phyloP scores from a whole-genome alignment of 2,329 filamentous ascomycete species.

The Ophiostoma novo-ulmi region DNA sequence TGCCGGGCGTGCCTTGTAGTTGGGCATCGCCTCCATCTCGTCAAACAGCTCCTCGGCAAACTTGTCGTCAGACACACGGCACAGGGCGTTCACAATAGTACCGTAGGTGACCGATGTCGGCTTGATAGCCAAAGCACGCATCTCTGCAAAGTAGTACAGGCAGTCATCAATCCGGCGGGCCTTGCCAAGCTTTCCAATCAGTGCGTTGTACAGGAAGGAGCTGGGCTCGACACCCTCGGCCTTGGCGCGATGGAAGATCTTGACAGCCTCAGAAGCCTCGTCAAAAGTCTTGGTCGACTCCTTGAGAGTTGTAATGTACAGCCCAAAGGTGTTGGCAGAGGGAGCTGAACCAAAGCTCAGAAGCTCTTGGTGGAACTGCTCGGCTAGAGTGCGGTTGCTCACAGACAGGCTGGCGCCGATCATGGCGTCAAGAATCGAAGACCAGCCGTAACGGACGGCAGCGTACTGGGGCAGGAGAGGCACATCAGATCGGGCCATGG shows the following conservation, averaged over 20 bases:
- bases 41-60: slow-evolving; percentile 97
- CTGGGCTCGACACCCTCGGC: slow-evolving; percentile 91
- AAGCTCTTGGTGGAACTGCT: slow-evolving; percentile 86
- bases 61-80: slow-evolving; percentile 94
- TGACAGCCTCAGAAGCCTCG: slow-evolving; percentile 91
- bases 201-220: slow-evolving; percentile 94
- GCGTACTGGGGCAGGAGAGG: slow-evolving; percentile 79
- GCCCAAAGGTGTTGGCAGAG: slow-evolving; percentile 93
- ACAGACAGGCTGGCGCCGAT: slow-evolving; percentile 82
- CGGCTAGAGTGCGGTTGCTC: slow-evolving; percentile 73
- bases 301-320: slow-evolving; percentile 99
- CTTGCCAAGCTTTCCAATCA: slow-evolving; percentile 97
- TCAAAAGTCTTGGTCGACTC: slow-evolving; percentile 97
- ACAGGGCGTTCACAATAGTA: slow-evolving; percentile 95
- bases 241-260: slow-evolving; percentile 93
- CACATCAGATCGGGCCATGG: slow-evolving; percentile 83
- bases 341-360: slow-evolving; percentile 85
- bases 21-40: slow-evolving; percentile 97
- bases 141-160: slow-evolving; percentile 95
- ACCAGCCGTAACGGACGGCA: slow-evolving; percentile 90
- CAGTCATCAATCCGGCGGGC: slow-evolving; percentile 97
- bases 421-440: slow-evolving; percentile 94
- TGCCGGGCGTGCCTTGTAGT: slow-evolving; percentile 95
- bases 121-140: slow-evolving; percentile 86
- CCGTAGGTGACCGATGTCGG: slow-evolving; percentile 97